Base-by-base conservation (phyloP, 805 yeast species). In the Lachancea fermentati region DNA sequence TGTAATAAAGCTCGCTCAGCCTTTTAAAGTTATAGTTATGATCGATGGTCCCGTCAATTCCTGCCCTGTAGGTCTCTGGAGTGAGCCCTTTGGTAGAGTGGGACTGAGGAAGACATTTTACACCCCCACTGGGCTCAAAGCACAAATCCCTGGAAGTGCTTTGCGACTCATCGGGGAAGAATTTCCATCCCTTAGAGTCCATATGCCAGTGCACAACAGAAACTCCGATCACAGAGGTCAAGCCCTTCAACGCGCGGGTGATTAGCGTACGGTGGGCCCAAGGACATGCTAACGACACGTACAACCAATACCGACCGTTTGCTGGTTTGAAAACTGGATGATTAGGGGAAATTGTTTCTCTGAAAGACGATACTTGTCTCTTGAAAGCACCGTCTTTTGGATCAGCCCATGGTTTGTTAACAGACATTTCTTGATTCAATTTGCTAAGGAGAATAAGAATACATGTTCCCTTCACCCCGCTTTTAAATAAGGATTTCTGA, bases 231-330 rank as follows among this genome's bases (percentile, higher is more conserved):
- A 81, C 62, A 1, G 75, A 65, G 1, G 71, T 64, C 36, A 83
- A 61, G 1, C 96, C 95, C 66, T 88, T 87, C 47, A 91, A 67
- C 9, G 73, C 63, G 39, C 96, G 67, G 2, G 81, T 71, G 39
- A 87, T 81, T 43, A 89, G 68, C 0, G 89, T 78, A 47, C 97
- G 73, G 57, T 86, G 95, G 1, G 97, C 97, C 76, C 97, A 91
- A 3, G 98, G 97, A 64, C 98, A 91, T 2, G 96, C 96, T 36
- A 72, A 69, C 1, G 93, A 82, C 8, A 87, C 95, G 53, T 84
- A 89, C 41, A 88, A 72, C 63, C 89, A 95, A 58, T 91, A 91
- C 54, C 98, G 73, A 43, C 76, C 76, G 34, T 73, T 71, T 55
- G 87, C 96, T 4, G 96, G 86, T 13, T 78, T 68, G 58, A 78